Conservation (phyloP, 352 stramenopile species). For the Phytophthora citricola region DNA sequence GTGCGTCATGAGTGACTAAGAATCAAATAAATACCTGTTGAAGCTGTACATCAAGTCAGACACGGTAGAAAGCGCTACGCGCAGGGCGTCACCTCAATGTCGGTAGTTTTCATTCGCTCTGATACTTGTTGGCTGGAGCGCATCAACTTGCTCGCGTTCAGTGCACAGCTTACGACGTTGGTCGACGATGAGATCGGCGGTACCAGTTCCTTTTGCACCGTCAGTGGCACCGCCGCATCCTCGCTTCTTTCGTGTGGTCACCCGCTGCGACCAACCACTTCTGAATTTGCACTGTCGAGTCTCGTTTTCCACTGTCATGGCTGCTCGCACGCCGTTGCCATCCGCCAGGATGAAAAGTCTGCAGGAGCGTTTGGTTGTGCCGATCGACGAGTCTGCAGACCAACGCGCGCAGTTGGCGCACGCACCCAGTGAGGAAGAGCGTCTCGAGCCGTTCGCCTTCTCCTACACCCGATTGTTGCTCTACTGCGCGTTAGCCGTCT, state of each 20-base stretch:
- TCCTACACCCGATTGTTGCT: too few species aligned
- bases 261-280: background rate
- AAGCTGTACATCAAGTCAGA: slow-evolving; percentile 1
- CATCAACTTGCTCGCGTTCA: background rate
- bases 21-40: slow-evolving; percentile 11
- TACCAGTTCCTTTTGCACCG: too few species aligned
- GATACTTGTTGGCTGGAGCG: too few species aligned
- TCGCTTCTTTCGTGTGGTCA: too few species aligned
- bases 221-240: too few species aligned
- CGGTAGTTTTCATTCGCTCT: background rate
- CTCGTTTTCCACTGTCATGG: background rate
- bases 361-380: too few species aligned
- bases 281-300: background rate
- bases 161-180: background rate
- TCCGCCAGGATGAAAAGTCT: slow-evolving; percentile 3
- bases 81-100: background rate
- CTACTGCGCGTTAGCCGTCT: too few species aligned
- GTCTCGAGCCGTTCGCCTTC: too few species aligned
- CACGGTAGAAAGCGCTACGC: background rate
- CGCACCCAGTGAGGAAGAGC: too few species aligned
- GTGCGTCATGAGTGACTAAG: background rate
- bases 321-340: background rate
- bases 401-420: too few species aligned
- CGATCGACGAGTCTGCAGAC: too few species aligned
- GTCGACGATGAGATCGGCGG: too few species aligned